phyloP scores from a whole-genome alignment of 2,329 filamentous ascomycete genomes.

The Dactylellina cionopaga region DNA sequence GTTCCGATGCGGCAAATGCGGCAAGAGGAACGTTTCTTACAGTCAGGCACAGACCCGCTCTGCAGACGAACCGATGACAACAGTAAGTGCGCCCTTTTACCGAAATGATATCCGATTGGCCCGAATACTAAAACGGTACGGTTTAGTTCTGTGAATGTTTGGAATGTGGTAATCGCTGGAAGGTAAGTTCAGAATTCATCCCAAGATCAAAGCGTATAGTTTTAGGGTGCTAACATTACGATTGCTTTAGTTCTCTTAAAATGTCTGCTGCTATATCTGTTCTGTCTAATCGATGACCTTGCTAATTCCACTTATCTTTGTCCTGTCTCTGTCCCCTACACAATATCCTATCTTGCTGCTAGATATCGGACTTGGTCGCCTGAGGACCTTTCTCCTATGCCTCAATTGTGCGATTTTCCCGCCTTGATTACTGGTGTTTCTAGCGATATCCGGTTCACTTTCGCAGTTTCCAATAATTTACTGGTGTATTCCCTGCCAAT shows the following conservation, averaged over 20 bases:
- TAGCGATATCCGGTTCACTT: conserved; percentile 16
- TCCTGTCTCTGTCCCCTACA: background rate
- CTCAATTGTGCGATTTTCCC: background rate
- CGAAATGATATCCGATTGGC: background rate
- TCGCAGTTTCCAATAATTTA: background rate
- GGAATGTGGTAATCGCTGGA: conserved; percentile 76
- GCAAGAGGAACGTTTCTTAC: conserved; percentile 93
- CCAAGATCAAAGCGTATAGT: background rate
- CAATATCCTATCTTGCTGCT: background rate
- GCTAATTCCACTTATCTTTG: background rate
- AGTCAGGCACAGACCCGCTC: conserved; percentile 93
- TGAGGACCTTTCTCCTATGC: background rate
- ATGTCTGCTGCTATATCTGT: background rate
- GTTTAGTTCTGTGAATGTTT: conserved; percentile 74
- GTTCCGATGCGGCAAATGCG: conserved; percentile 89
- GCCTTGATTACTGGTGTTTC: conserved; percentile 15
- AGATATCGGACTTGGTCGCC: conserved; percentile 4
- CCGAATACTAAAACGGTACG: background rate
- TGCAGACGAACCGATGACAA: conserved; percentile 92
- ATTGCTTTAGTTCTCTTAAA: background rate
- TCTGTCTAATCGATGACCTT: background rate
- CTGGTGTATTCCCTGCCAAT: no score
- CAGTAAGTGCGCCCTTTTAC: conserved; percentile 58
- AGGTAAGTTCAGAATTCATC: conserved; percentile 65
- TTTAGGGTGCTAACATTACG: background rate